Conservation (phyloP, 1,284 basidiomycete genomes). For the Trichosporon sp. region DNA sequence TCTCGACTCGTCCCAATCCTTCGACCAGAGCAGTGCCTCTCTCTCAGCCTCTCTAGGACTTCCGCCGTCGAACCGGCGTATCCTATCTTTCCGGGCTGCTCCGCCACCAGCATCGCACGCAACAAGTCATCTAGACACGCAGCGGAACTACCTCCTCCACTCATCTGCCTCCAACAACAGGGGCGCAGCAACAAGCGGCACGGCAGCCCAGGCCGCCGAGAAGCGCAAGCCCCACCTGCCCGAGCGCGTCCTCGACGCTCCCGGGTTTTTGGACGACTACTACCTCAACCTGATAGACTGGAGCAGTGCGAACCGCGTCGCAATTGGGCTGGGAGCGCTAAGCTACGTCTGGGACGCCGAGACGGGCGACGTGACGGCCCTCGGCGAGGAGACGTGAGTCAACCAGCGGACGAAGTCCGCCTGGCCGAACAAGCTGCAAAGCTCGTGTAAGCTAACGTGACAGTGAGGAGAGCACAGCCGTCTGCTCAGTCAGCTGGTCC, state of each 20-base stretch:
- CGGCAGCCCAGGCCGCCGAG: slow-evolving; percentile 21
- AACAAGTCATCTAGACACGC: slow-evolving; percentile 41
- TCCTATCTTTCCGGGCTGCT: slow-evolving; percentile 44
- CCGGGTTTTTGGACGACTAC: slow-evolving; percentile 92
- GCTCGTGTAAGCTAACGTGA: not conserved
- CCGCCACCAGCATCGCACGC: slow-evolving; percentile 42
- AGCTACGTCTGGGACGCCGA: slow-evolving; percentile 94
- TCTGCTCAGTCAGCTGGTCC: slow-evolving; percentile 78
- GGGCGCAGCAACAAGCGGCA: slow-evolving; percentile 18
- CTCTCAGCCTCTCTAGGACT: slow-evolving; percentile 32
- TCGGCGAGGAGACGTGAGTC: slow-evolving; percentile 51
- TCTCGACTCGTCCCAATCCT: slow-evolving; percentile 24
- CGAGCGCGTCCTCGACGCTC: slow-evolving; percentile 92
- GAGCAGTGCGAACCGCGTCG: slow-evolving; percentile 78
- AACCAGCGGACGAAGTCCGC: too few relatives aligned
- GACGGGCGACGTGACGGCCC: slow-evolving; percentile 69
- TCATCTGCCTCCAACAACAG: slow-evolving; percentile 27
- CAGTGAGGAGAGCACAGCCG: slow-evolving; percentile 55
- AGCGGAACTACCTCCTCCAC: slow-evolving; percentile 41
- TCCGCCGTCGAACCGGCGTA: slow-evolving; percentile 32
- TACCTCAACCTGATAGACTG: slow-evolving; percentile 92
- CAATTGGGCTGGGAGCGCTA: slow-evolving; percentile 73
- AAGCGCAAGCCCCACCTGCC: slow-evolving; percentile 55
- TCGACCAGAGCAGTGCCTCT: slow-evolving; percentile 25
- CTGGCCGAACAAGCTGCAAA: too few relatives aligned